These are phyloP conservation scores for Alternaria sp. DNA, from an alignment of 2,329 filamentous ascomycete species.

Conservation along the genomic window DNA sequence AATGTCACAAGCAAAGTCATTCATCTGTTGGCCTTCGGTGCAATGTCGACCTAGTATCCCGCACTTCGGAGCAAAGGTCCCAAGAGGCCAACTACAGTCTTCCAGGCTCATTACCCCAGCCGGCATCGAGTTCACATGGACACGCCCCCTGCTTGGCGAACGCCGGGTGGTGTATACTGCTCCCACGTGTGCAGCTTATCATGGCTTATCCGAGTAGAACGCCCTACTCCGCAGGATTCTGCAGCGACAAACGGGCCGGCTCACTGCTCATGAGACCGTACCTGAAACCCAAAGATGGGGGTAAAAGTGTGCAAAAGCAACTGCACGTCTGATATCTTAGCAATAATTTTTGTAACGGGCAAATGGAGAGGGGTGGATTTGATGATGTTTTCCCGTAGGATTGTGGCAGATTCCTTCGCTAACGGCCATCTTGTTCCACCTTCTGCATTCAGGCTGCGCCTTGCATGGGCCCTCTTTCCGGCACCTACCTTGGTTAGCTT, in stretches of 20 bases:
- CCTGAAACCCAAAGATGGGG: slow-evolving; percentile 14
- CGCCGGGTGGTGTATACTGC: slow-evolving; percentile 23
- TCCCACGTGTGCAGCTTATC: slow-evolving; percentile 45
- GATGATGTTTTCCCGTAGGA: slow-evolving; percentile 18
- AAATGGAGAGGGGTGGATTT: slow-evolving; percentile 8
- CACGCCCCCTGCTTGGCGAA: slow-evolving; percentile 36
- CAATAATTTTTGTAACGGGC: slow-evolving; percentile 2
- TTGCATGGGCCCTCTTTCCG: slow-evolving; percentile 3
- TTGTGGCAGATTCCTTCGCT: slow-evolving; percentile 14
- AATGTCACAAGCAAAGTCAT: slow-evolving; percentile 12
- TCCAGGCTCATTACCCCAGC: slow-evolving; percentile 26
- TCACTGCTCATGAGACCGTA: slow-evolving; percentile 9
- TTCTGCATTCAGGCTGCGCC: slow-evolving; percentile 20
- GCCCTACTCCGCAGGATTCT: slow-evolving; percentile 13
- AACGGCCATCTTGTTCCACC: slow-evolving; percentile 15
- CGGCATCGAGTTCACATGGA: slow-evolving; percentile 38
- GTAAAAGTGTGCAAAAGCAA: slow-evolving; percentile 1
- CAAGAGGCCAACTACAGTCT: slow-evolving; percentile 22
- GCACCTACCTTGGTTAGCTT: neutral
- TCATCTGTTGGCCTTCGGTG: slow-evolving; percentile 3
- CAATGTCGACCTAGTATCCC: slow-evolving; percentile 9
- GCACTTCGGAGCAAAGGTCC: slow-evolving; percentile 11
- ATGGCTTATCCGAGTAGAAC: slow-evolving; percentile 30
- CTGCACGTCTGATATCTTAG: neutral
- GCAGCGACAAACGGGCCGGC: slow-evolving; percentile 5